Evolutionary conservation across 2,329 filamentous ascomycete species (phyloP), one percentile per base, ranked within the genome.

Genomic region (Ophiosphaerella korrae): DNA sequence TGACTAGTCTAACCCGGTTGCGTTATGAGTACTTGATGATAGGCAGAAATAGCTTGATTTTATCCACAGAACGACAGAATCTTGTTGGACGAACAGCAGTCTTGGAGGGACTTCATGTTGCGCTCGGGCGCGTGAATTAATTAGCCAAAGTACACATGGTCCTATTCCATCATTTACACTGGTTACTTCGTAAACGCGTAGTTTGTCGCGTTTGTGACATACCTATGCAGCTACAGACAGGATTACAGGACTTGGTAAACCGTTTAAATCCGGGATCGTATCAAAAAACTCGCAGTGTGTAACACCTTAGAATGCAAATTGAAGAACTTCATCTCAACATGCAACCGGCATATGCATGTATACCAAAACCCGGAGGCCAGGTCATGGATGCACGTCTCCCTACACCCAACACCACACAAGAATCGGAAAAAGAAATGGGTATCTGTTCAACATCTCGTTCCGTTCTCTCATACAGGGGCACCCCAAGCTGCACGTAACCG

Each of bases 401-500:
- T 23, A 26, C 21, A 31, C 18, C 42, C 42, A 31, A 38, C 13
- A 23, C 3, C 3, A 13, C 12, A 31, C 42, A 45, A 46, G 36
- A 37, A 46, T 48, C 18, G 18, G 18, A 21, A 58, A 13, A 34
- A 53, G 45, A 42, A 50, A 11, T 35, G 47, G 56, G 52, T 57
- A 57, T 62, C 52, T 41, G 38, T 29, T 35, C 42, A 50, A 29
- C 26, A 33, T n/a, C 8, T 5, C 32, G 9, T 11, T 23, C 11
- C 16, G 9, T 5, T 11, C 14, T 26, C 39, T 50, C 35, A 73
- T 7, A 73, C 68, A 1, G 68, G 68, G 9, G 60, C 75, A 7
- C 77, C 77, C 76, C 76, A 79, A 7, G 75, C 92, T 65, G 94
- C 94, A 72, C 94, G 90, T 74, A 99, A 90, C 73, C 94, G 90